Base-by-base conservation (phyloP, 768 basidiomycete genomes). In the Collybia sp. region DNA sequence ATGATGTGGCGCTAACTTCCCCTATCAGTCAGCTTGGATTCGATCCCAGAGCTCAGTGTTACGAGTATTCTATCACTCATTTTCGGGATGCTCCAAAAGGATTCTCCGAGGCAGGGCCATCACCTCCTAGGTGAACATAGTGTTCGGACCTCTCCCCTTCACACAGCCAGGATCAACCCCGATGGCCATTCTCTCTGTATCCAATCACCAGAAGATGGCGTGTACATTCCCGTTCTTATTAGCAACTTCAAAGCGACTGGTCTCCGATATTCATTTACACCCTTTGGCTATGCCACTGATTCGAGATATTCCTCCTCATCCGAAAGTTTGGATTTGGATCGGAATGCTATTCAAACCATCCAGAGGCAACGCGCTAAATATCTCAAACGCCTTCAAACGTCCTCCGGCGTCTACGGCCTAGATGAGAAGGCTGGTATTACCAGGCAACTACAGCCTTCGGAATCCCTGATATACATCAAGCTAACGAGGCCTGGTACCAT, bases 201-300 rank as follows among this genome's bases (percentile, higher is more conserved):
- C 2, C 12, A n/a, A 2, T 10, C 32, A 3, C 32, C n/a, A 12
- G 34, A 13, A 10, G 20, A 36, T 18, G 4, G 32, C 6, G 43
- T 44, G n/a, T 44, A 34, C 34, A 19, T 44, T 4, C 43, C 43
- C 3, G 30, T 44, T 20, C 34, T 44, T 8, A 5, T 44, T 12
- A 35, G 35, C 15, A 17, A 44, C 18, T 13, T 6, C 4, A 35
- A 44, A 34, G 12, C 36, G 5, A 13, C 20, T 4, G 43, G 43
- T 6, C 30, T 44, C 15, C 33, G 35, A 19, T 44, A 44, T 35
- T 35, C 43, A 6, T 33, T 44, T 16, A 44, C 32, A 12, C 43
- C 43, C n/a, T 18, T 36, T 15, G 12, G 35, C 18, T 16, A 30
- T 20, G 40, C 18, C 16, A 36, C n/a, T 25, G 16, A 31, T 19